A percentile compares a stretch with the other conserved stretches of the same genome.
These are phyloP conservation scores for Xylaria sp. DNA, from an alignment of 2,329 filamentous ascomycete genomes.

Conservation along the genomic window DNA sequence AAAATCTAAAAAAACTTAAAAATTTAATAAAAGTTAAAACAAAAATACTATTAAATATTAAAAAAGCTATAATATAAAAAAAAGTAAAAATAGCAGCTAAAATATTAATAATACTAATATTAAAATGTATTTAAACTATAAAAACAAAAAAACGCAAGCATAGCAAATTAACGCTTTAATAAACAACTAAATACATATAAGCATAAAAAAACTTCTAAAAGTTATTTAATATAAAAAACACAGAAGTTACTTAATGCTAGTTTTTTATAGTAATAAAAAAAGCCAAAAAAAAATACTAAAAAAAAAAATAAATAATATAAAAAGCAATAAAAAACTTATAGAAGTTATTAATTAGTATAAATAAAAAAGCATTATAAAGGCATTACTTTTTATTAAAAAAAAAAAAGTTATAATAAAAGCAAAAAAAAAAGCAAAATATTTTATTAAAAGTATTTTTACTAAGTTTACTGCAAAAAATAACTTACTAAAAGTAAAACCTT, in stretches of 20 bases:
- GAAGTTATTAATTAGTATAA: constrained; percentile 19
- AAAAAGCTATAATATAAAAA: not conserved
- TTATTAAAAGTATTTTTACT: constrained; percentile 23
- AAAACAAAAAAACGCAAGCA: not conserved
- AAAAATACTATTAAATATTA: constrained; percentile 17
- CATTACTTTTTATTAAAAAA: constrained; percentile 18
- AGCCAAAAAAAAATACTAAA: not conserved
- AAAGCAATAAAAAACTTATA: constrained; percentile 17
- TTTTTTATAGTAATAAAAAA: constrained; percentile 17
- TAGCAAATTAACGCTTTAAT: not conserved
- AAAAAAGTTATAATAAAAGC: constrained; percentile 9
- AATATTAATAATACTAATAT: constrained; percentile 2
- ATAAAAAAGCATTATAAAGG: constrained; percentile 12
- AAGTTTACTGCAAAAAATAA: constrained; percentile 19
- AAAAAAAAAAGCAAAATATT: constrained; percentile 18
- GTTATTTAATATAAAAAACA: constrained; percentile 4
- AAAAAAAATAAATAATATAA: constrained; percentile 19
- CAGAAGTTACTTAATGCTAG: not conserved
- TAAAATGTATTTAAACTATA: constrained; percentile 1
- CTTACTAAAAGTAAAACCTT: constrained; percentile 9
- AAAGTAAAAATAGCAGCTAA: constrained; percentile 9
- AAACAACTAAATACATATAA: constrained; percentile 15
- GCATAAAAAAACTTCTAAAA: not conserved
- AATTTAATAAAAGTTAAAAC: constrained; percentile 13
- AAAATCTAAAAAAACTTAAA: constrained; percentile 20